Conservation (phyloP, 1,284 basidiomycete species). For the Ceratobasidium sp. region DNA sequence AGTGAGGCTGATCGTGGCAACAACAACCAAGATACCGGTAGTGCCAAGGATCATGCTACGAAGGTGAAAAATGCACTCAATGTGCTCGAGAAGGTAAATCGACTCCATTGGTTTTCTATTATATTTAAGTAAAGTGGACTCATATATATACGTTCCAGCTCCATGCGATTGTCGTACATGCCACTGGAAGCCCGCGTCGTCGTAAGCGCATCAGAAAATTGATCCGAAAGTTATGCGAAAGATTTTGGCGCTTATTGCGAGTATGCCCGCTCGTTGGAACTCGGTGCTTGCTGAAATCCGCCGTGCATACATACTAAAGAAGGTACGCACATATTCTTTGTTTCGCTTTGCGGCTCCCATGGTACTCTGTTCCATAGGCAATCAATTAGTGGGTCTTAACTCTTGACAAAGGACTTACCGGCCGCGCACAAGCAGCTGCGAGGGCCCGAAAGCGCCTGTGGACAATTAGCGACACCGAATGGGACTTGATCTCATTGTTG, state of each 20-base stretch:
- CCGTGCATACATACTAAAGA: not conserved
- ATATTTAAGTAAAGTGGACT: too few relatives aligned
- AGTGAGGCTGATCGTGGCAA: too few relatives aligned
- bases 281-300: conserved; percentile 17
- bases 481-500: not conserved
- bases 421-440: not conserved
- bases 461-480: conserved; percentile 3
- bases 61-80: not conserved
- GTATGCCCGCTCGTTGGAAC: conserved; percentile 6
- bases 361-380: not conserved
- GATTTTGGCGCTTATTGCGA: not conserved
- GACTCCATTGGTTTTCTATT: too few relatives aligned
- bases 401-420: not conserved
- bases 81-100: not conserved
- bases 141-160: conserved; percentile 7
- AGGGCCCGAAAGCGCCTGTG: not conserved
- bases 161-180: not conserved
- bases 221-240: not conserved
- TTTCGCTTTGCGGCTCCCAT: not conserved
- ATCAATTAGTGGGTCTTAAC: conserved; percentile 3
- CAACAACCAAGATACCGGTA: not conserved
- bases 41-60: not conserved
- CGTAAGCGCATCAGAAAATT: not conserved
- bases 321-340: not conserved
- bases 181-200: not conserved